phyloP scores from a whole-genome alignment of 352 stramenopile genomes.

The Pythium myriotylum region DNA sequence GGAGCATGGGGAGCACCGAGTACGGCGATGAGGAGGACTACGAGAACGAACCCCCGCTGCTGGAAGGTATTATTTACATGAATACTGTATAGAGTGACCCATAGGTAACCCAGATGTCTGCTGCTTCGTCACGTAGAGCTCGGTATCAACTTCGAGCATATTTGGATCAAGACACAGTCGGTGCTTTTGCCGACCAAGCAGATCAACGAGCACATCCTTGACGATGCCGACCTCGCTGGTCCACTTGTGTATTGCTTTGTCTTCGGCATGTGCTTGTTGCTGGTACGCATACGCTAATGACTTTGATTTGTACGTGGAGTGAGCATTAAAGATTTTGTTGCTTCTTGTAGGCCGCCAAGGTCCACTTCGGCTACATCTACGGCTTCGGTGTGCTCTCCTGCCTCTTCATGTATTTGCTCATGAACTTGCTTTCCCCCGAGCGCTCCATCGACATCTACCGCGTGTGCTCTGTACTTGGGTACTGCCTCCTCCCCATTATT shows the following conservation, averaged over 20 bases:
- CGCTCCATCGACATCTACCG: slow-evolving; percentile 92
- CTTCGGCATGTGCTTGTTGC: slow-evolving; percentile 94
- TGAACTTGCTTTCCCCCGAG: slow-evolving; percentile 94
- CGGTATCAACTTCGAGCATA: slow-evolving; percentile 97
- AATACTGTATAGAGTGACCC: too few relatives aligned
- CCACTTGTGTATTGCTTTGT: slow-evolving; percentile 95
- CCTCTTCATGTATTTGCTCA: slow-evolving; percentile 94
- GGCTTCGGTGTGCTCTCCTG: slow-evolving; percentile 97
- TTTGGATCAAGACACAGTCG: slow-evolving; percentile 95
- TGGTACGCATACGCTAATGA: slow-evolving; percentile 66
- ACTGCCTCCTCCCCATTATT: slow-evolving; percentile 97
- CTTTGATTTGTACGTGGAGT: not conserved
- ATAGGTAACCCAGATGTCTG: too few relatives aligned
- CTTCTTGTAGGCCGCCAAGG: slow-evolving; percentile 86
- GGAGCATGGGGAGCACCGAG: slow-evolving; percentile 18
- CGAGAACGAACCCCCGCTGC: slow-evolving; percentile 95
- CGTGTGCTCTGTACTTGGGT: slow-evolving; percentile 96
- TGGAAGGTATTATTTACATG: slow-evolving; percentile 77
- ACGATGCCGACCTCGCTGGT: slow-evolving; percentile 94
- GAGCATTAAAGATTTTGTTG: too few relatives aligned
- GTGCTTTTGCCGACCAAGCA: slow-evolving; percentile 94
- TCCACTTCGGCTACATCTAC: slow-evolving; percentile 99
- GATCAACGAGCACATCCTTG: slow-evolving; percentile 89
- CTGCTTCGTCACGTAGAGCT: slow-evolving; percentile 76
- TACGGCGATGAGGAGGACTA: slow-evolving; percentile 83